Evolutionary conservation across 768 basidiomycete genomes (phyloP).

Genomic region (Coprinopsis strossmayeri): DNA sequence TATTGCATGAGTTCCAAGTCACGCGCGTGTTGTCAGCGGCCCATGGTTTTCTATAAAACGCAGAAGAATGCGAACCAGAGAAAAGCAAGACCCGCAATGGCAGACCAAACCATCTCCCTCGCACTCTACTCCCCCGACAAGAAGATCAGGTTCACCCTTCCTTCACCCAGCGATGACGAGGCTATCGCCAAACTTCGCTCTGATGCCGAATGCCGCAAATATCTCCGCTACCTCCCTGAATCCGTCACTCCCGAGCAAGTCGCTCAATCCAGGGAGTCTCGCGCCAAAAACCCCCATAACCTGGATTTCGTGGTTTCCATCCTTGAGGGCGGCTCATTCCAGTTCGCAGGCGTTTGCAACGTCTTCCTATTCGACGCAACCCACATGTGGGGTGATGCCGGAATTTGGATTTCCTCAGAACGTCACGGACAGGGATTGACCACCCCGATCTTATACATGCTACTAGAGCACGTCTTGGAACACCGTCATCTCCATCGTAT

Average conservation of each 20-base stretch:
- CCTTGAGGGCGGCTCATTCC: constrained; percentile 18
- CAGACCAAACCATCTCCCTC: too few relatives aligned
- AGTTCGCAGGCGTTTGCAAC: constrained; percentile 31
- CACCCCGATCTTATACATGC: constrained; percentile 36
- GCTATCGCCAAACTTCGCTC: constrained; percentile 27
- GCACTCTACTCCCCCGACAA: constrained; percentile 26
- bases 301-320: constrained; percentile 33
- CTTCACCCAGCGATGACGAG: constrained; percentile 28
- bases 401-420: constrained; percentile 32
- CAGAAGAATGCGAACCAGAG: too few relatives aligned
- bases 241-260: constrained; percentile 28
- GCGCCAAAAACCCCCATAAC: constrained; percentile 25
- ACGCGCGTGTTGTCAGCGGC: background rate
- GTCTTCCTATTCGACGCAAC: constrained; percentile 31
- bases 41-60: background rate
- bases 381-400: constrained; percentile 32
- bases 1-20: background rate
- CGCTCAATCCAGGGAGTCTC: constrained; percentile 25
- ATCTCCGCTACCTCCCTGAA: constrained; percentile 33
- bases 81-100: too few relatives aligned
- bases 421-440: constrained; percentile 31
- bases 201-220: constrained; percentile 31
- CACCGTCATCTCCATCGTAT: constrained; percentile 33
- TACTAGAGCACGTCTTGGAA: constrained; percentile 36
- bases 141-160: constrained; percentile 28